Base-by-base conservation (phyloP, 441 rosid species). In the Bocquillonia castaneifolia region DNA sequence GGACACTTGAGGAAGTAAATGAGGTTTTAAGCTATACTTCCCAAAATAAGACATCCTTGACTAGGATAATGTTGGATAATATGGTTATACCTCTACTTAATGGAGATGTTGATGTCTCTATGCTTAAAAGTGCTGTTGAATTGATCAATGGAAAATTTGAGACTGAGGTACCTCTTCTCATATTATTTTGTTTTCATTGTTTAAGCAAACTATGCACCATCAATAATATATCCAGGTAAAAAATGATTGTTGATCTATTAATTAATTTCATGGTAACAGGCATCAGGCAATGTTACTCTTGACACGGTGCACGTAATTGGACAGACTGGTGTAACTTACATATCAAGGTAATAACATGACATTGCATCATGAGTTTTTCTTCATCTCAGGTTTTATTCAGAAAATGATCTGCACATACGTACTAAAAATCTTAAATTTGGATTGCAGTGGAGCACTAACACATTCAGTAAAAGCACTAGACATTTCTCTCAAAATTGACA, bases 401-500 rank as follows among this genome's bases (percentile, higher is more conserved):
- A n/a, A n/a, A n/a, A 10, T 23, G 14, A 34, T 25, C 9, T 1
- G 7, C 9, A 32, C 1, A 9, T 40, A 5, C 10, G 17, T n/a
- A 54, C 31, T 67, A 3, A 45, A 48, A 51, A 22, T 39, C 40
- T 65, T 52, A 26, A 34, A 23, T 63, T 28, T 32, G 47, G 10
- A 59, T 73, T 80, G 78, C 85, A 93, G 96, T n/a, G 98, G 96
- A 7, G 96, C 93, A 23, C 71, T 93, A 61, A 93, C 98, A 0
- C 96, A 93, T 81, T 93, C 95, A 13, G 96, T 93, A 0, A 88
- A 85, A 80, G 97, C 97, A 1, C 86, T 94, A 13, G 97, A 92
- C 56, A 87, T 94, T 75, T 94, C 97, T 47, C 88, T 90, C 69
- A 94, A 94, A 80, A 90, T 94, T 10, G 99, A 91, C 62, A 88